These are phyloP conservation scores for Neophaeococcomyces aloes DNA, from an alignment of 2,329 filamentous ascomycete genomes.

Conservation along the genomic window DNA sequence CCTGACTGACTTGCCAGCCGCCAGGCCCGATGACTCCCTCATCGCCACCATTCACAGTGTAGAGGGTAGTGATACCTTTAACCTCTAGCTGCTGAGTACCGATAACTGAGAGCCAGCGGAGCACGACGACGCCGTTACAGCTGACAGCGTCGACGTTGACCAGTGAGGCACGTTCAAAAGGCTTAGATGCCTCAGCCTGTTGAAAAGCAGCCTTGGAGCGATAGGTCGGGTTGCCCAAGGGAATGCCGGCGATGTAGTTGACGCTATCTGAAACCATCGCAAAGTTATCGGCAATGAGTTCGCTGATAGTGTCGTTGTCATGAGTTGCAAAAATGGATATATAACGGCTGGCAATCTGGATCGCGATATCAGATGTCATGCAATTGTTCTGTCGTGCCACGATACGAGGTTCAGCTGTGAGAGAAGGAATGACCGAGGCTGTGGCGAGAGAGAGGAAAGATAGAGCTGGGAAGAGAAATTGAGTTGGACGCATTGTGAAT, in stretches of 20 bases:
- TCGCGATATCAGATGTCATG: too few species aligned
- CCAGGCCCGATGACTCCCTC: constrained; percentile 11
- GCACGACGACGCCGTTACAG: constrained; percentile 24
- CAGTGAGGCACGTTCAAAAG: constrained; percentile 23
- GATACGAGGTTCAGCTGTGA: too few species aligned
- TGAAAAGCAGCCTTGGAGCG: constrained; percentile 25
- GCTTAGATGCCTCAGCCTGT: constrained; percentile 20
- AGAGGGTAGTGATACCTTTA: constrained; percentile 27
- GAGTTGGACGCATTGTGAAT: too few species aligned
- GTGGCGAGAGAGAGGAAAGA: too few species aligned
- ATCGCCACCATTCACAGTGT: constrained; percentile 12
- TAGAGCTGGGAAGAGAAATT: too few species aligned
- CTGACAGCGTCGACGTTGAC: constrained; percentile 22
- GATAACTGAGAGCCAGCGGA: constrained; percentile 23
- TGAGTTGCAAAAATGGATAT: constrained; percentile 13
- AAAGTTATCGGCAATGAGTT: constrained; percentile 23
- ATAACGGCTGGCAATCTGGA: constrained; percentile 11
- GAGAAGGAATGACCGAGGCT: too few species aligned
- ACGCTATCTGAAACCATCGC: constrained; percentile 27
- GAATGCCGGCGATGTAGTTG: constrained; percentile 24
- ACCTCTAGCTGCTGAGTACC: constrained; percentile 12
- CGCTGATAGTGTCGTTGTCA: constrained; percentile 11
- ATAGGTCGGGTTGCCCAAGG: constrained; percentile 23
- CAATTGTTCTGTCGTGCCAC: too few species aligned
- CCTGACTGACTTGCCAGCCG: constrained; percentile 25